These are phyloP conservation scores for Endotrypanum monterogeii DNA, from an alignment of 208 protist species.

Conservation along the genomic window DNA sequence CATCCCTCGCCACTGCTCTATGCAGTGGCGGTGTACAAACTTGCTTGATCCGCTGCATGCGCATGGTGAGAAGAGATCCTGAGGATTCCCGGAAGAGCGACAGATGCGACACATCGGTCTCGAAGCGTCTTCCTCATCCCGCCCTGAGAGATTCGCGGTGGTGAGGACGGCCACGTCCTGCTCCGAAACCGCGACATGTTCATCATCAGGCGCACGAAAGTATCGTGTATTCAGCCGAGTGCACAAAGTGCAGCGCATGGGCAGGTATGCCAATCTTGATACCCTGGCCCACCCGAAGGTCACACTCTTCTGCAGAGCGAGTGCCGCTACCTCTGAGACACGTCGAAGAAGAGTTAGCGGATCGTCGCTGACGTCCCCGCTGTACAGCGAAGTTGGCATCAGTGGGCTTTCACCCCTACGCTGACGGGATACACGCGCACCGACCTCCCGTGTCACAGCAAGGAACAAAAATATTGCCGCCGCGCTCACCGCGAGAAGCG, in stretches of 20 bases:
- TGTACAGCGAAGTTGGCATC: slow-evolving; percentile 10
- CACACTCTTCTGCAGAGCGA: background rate
- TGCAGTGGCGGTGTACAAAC: slow-evolving; percentile 30
- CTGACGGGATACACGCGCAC: slow-evolving; percentile 6
- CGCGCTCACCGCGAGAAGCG: slow-evolving; percentile 11
- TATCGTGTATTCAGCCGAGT: slow-evolving; percentile 7
- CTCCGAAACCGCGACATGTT: slow-evolving; percentile 11
- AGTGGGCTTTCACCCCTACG: background rate
- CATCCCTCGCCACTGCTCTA: slow-evolving; percentile 35
- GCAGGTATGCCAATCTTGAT: background rate
- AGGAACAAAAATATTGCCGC: slow-evolving; percentile 22
- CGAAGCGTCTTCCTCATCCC: slow-evolving; percentile 19
- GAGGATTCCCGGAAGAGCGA: slow-evolving; percentile 19
- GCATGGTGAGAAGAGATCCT: slow-evolving; percentile 33
- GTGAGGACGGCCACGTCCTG: slow-evolving; percentile 17
- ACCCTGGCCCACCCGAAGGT: background rate
- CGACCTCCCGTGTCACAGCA: slow-evolving; percentile 12
- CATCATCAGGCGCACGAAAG: slow-evolving; percentile 7
- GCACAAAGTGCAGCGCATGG: background rate
- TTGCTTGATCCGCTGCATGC: slow-evolving; percentile 33
- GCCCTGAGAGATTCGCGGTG: background rate
- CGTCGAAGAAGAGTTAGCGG: slow-evolving; percentile 10
- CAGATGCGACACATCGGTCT: slow-evolving; percentile 32
- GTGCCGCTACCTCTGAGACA: slow-evolving; percentile 7
- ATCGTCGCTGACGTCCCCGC: slow-evolving; percentile 10